These are phyloP conservation scores for Lactarius vividus DNA, from an alignment of 768 basidiomycete species.

Conservation along the genomic window DNA sequence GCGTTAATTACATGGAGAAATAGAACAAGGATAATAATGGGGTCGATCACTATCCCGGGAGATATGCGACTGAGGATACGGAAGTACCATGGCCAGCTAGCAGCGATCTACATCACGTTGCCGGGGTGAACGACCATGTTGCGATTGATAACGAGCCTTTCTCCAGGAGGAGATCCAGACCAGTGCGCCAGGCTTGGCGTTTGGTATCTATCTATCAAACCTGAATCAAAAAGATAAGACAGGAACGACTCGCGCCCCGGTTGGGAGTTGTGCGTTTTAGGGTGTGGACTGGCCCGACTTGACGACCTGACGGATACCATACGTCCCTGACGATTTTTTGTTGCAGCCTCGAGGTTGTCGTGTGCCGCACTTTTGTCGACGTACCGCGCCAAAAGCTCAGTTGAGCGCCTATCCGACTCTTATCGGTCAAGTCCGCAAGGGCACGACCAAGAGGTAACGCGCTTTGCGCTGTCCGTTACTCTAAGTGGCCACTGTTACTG, in stretches of 20 bases:
- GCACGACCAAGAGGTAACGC: too few relatives aligned
- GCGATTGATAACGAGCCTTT: background rate
- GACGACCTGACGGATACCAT: background rate
- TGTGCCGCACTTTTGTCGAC: background rate
- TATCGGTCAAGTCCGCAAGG: too few relatives aligned
- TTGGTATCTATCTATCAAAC: background rate
- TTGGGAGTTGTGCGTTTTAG: background rate
- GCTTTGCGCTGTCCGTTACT: too few relatives aligned
- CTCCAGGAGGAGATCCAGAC: background rate
- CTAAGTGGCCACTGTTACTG: too few relatives aligned
- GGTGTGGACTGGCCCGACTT: background rate
- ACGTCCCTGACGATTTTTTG: background rate
- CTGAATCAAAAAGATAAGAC: slow-evolving; percentile 4
- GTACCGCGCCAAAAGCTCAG: background rate
- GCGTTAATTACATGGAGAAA: background rate
- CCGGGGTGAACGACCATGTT: background rate
- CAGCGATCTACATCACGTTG: background rate
- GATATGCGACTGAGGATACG: background rate
- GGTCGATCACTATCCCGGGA: background rate
- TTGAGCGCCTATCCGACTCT: background rate
- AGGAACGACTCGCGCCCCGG: background rate
- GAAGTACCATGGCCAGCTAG: background rate
- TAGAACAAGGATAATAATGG: background rate
- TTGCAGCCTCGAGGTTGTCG: background rate
- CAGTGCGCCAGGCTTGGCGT: background rate